Evolutionary conservation across 2,329 filamentous ascomycete species (phyloP), one percentile per base, ranked within the genome.

Genomic region (Colletotrichum sp.): DNA sequence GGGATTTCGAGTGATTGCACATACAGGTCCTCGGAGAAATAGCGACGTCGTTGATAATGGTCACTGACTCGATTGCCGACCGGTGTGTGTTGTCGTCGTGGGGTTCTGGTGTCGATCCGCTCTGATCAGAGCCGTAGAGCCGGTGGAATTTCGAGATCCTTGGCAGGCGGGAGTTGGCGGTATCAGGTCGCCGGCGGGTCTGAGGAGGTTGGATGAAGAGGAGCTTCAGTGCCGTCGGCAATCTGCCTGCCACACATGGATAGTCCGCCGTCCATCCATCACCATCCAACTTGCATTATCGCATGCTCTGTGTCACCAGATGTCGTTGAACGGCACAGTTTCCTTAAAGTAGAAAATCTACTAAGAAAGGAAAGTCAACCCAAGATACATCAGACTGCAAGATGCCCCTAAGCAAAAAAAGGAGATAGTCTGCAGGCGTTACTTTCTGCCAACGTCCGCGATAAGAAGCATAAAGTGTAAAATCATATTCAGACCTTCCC

Each of bases 101-200:
- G 44, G 44, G 44, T 48, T 48, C 44, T 48, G 44, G 10, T 1
- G 44, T 22, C 44, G 44, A 48, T 48, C 44, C 44, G 1, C 44
- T 48, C 18, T 4, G n/a, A 22, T 22, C 0, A 7, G n/a, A 0
- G 44, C 44, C 44, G 44, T 48, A 1, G 0, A n/a, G 44, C 44
- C 44, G 44, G 44, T 22, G 44, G 44, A 22, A 34, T 28, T 22
- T 24, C 26, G 32, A 28, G 55, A 28, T 28, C 28, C 30, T 62
- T 62, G 59, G 59, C 59, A 32, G 59, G 26, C 15, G 10, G 18
- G n/a, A 34, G 32, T 62, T 24, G 59, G 59, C 59, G 26, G 59
- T 62, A 62, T 62, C 59, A 62, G 28, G 30, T 62, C 59, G 59
- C 59, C 59, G 28, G 59, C 59, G 57, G 30, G 57, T 62, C 57